Base-by-base conservation (phyloP, 1,284 basidiomycete genomes). In the Mrakiaceae sp. region DNA sequence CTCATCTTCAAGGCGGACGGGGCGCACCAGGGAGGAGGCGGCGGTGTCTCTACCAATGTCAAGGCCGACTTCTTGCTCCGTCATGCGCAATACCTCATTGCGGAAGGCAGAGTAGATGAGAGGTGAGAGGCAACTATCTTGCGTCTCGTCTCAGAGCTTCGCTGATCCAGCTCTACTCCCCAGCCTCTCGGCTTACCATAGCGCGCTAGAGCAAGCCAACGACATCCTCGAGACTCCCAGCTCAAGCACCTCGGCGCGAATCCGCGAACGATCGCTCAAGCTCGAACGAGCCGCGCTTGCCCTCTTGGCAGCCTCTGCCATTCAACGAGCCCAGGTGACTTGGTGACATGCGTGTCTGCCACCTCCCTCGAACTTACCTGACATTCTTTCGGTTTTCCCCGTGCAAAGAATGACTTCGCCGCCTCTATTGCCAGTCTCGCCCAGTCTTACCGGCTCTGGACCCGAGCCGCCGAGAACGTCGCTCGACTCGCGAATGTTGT, bases 391-490 rank as follows among this genome's bases (percentile, higher is more conserved):
- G 48, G 10, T 62, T 61, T 61, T 66, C 64, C 47, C 11, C 47
- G 57, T 47, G 42, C 62, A 4, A 70, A 93, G 89, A 84, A 86
- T 56, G 84, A 93, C 62, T 78, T 84, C 0, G 77, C 82, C 0
- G 75, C 79, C 0, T 82, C 86, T 0, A 72, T 92, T 14, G 78
- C 81, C 40, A 82, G 81, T 14, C 79, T 87, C 62, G 77, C 87
- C 9, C 86, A 88, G 68, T 82, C 87, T 0, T 79, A 92, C 67
- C 83, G 91, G 3, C 77, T 94, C 0, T 90, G 85, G 82, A 87
- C 87, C 69, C 83, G 89, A 47, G 88, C 88, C 0, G 78, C 85
- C 1, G 87, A 88, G 46, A 82, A 83, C 1, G 73, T 93, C 0
- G 76, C 83, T 3, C 84, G 88, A 8, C 77, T 91, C 2, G 71